Conservation (phyloP, 768 basidiomycete genomes). For the Psilocybe cubensis region DNA sequence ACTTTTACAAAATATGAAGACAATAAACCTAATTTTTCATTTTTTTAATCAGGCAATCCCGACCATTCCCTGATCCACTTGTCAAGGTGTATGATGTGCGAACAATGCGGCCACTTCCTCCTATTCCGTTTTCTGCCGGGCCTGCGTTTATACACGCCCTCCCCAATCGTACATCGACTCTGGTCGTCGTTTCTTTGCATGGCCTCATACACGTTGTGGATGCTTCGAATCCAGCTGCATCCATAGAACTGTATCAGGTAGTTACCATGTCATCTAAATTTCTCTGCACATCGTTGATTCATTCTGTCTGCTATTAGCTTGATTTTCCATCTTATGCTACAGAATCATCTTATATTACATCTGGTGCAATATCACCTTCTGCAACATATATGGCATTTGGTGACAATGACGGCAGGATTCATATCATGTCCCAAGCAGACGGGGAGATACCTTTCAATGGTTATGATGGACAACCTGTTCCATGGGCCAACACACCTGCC, state of each 20-base stretch:
- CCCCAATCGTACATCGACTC: constrained; percentile 72
- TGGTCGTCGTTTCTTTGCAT: constrained; percentile 77
- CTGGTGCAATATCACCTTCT: constrained; percentile 81
- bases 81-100: constrained; percentile 94
- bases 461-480: constrained; percentile 82
- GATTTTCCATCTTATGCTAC: constrained; percentile 63
- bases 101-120: constrained; percentile 79
- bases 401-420: constrained; percentile 82
- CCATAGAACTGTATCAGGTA: constrained; percentile 84
- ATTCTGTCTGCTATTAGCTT: constrained; percentile 45
- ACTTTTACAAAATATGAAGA: not conserved
- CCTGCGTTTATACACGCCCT: constrained; percentile 86
- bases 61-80: constrained; percentile 87
- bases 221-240: constrained; percentile 66
- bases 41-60: constrained; percentile 66
- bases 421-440: constrained; percentile 76
- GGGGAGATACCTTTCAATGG: constrained; percentile 85
- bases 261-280: constrained; percentile 4
- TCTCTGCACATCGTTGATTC: not conserved
- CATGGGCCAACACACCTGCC: constrained; percentile 81
- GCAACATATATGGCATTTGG: constrained; percentile 94
- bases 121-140: constrained; percentile 84
- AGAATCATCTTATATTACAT: constrained; percentile 76
- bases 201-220: constrained; percentile 89
- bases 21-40: not conserved